Percentiles rank a stretch among this genome's conserved stretches.
phyloP scores from a whole-genome alignment of 1,139 yeast genomes.

The Lodderomyces margitis region DNA sequence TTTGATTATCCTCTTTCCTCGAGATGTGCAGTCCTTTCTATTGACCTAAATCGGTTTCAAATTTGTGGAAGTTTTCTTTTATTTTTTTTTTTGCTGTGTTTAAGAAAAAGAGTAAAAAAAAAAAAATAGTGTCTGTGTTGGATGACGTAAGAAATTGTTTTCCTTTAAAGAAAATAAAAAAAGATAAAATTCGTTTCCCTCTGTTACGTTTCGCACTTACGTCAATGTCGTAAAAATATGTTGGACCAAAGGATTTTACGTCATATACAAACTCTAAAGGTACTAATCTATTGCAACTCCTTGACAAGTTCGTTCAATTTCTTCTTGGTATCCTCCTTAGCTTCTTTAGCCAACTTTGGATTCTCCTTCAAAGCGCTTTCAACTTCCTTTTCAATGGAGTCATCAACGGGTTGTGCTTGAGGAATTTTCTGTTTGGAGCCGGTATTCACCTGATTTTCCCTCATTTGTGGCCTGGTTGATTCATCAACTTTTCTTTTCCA shows the following conservation, averaged over 20 bases:
- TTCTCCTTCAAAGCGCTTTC: constrained; percentile 36
- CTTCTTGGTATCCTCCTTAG: constrained; percentile 21
- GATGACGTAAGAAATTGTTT: constrained; percentile 9
- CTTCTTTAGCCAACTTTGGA: constrained; percentile 29
- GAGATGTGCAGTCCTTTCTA: neutral
- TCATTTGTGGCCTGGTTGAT: constrained; percentile 21
- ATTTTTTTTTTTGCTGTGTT: no score
- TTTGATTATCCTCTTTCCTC: neutral
- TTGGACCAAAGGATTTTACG: neutral
- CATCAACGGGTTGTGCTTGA: constrained; percentile 43
- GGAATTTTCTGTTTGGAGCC: constrained; percentile 37
- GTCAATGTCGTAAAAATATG: neutral
- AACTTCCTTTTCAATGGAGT: constrained; percentile 26
- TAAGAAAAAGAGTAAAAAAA: neutral
- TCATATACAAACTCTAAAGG: no score
- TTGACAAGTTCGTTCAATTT: constrained; percentile 26
- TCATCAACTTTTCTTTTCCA: constrained; percentile 46
- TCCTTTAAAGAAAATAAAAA: no score
- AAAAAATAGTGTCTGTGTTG: neutral
- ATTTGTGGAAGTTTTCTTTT: neutral
- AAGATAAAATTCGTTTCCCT: no score
- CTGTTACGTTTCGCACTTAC: constrained; percentile 9
- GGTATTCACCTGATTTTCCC: constrained; percentile 15
- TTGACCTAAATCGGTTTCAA: neutral
- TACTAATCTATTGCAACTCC: constrained; percentile 12